Evolutionary conservation across 2,329 filamentous ascomycete species (phyloP), one percentile per base, ranked within the genome.

Genomic region (Didymellaceae sp.): DNA sequence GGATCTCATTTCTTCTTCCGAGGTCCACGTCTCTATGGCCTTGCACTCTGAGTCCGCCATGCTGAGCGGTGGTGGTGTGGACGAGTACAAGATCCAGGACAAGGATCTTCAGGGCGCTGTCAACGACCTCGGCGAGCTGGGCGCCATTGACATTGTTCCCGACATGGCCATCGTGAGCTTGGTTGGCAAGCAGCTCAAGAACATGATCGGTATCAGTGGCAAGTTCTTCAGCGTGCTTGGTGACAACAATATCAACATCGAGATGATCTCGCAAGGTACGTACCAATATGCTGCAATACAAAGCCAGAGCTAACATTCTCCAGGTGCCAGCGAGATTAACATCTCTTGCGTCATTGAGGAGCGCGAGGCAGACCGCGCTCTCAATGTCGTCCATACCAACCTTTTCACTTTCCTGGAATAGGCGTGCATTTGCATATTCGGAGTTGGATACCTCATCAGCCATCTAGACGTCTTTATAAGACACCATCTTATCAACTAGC

Each of bases 241-340:
- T 33, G 90, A 97, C 70, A 89, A 96, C 72, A 89, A 90, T 64
- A 87, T 99, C 69, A 99, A 99, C 72, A 91, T 99, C 63, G 94
- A 99, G 77, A 99, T 99, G 94, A 99, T 99, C 62, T 96, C 91
- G 18, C 94, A 99, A 78, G 94, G 94, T 93, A 80, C 67, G 80
- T 62, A 18, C 6, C n/a, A 9, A 4, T 6, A 8, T 7, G 9
- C 13, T 4, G n/a, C 13, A 2, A 21, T 32, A 10, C 4, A 2
- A 20, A 10, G 5, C 1, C 8, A 22, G 2, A n/a, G 5, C 48
- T 52, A 34, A 52, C 37, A 39, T 4, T 6, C 6, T 10, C n/a
- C 46, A 96, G 91, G 92, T 66, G 94, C 94, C 20, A 97, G 92
- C 71, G 94, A 99, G 79, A 99, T 99, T 76, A 99, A 97, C 74